These are phyloP conservation scores for Pulveroboletus frians DNA, from an alignment of 768 basidiomycete genomes.

Conservation along the genomic window DNA sequence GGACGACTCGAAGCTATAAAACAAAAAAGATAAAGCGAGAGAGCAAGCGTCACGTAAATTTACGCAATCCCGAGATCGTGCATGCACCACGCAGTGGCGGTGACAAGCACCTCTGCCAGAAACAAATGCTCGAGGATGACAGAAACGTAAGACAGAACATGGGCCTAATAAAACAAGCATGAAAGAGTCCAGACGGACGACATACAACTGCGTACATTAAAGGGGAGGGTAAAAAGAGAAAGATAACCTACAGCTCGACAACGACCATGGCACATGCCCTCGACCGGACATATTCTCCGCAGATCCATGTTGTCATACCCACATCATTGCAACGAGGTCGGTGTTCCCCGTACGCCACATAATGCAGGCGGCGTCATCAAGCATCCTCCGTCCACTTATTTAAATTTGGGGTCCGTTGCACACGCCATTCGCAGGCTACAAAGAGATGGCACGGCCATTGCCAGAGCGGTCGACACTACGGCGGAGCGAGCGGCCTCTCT, in stretches of 20 bases:
- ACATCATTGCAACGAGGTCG: slow-evolving; percentile 31
- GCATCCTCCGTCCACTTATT: slow-evolving; percentile 13
- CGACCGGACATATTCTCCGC: slow-evolving; percentile 22
- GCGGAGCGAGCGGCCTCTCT: slow-evolving; percentile 61
- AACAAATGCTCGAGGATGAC: slow-evolving; percentile 4
- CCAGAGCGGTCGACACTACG: slow-evolving; percentile 59
- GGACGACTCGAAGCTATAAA: background rate
- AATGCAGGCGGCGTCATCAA: slow-evolving; percentile 29
- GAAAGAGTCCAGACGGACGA: slow-evolving; percentile 11
- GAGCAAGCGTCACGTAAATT: slow-evolving; percentile 19
- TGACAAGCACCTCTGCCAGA: slow-evolving; percentile 17
- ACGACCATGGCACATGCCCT: slow-evolving; percentile 4
- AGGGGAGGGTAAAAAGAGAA: background rate
- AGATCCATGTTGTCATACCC: slow-evolving; percentile 29
- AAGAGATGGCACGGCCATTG: slow-evolving; percentile 77
- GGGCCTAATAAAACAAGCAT: slow-evolving; percentile 17
- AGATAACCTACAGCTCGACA: slow-evolving; percentile 1
- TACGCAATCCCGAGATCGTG: background rate
- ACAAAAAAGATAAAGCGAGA: background rate
- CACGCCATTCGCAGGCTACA: slow-evolving; percentile 46
- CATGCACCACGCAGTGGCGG: slow-evolving; percentile 24
- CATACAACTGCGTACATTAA: slow-evolving; percentile 14
- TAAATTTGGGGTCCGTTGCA: slow-evolving; percentile 21
- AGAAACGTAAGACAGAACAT: slow-evolving; percentile 16
- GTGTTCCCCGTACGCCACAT: slow-evolving; percentile 26